Percentiles rank a stretch among this genome's conserved stretches.
phyloP scores from a whole-genome alignment of 305 asterid species.

The Fraxinus xanthoxyloides region DNA sequence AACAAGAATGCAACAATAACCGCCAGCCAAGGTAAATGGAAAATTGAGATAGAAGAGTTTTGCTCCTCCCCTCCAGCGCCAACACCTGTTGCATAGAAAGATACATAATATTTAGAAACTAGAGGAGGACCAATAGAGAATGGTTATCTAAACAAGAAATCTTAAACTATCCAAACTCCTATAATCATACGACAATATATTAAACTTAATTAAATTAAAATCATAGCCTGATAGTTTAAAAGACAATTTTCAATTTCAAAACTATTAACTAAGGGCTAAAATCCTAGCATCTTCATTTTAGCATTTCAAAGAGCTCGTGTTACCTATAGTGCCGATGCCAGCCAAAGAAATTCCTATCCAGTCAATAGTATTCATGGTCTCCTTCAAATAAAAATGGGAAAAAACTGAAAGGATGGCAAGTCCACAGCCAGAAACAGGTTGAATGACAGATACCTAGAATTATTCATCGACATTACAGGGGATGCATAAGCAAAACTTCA shows the following conservation, averaged over 20 bases:
- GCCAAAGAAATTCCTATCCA: conserved; percentile 93
- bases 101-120: not conserved
- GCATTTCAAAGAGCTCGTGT: conserved; percentile 33
- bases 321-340: conserved; percentile 99
- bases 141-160: not conserved
- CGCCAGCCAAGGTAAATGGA: conserved; percentile 81
- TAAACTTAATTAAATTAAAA: not conserved
- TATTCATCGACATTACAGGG: conserved; percentile 4
- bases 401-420: conserved; percentile 94
- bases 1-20: conserved; percentile 77
- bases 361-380: conserved; percentile 89
- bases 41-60: conserved; percentile 57
- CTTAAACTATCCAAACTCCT: not conserved
- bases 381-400: conserved; percentile 95
- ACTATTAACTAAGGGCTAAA: not conserved
- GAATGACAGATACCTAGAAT: conserved; percentile 84
- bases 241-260: not conserved
- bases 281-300: not conserved
- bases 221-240: not conserved
- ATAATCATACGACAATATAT: not conserved
- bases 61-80: conserved; percentile 99
- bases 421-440: conserved; percentile 99
- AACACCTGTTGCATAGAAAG: conserved; percentile 55
- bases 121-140: not conserved
- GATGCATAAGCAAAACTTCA: not conserved